Percentiles rank a stretch among this genome's conserved stretches.
Conservation (phyloP, 140 eudicot species). For the Anethum foeniculum region DNA sequence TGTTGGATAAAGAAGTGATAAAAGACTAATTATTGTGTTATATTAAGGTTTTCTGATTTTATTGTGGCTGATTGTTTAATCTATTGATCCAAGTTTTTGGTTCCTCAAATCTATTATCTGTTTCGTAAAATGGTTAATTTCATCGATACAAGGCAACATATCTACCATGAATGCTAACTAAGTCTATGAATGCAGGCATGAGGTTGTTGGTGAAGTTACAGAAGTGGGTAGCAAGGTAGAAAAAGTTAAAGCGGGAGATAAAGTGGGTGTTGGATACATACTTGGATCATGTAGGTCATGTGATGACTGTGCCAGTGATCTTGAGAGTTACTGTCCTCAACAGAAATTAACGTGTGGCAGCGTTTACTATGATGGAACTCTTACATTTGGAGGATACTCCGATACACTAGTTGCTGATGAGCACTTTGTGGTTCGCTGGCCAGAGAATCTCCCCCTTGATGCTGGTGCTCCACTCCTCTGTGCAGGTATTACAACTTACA, state of each 20-base stretch:
- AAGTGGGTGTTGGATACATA: constrained; percentile 50
- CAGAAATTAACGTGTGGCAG: constrained; percentile 23
- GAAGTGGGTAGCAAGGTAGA: constrained; percentile 49
- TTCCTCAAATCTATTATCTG: neutral
- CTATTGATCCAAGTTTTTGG: neutral
- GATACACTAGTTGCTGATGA: constrained; percentile 44
- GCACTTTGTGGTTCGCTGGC: constrained; percentile 50
- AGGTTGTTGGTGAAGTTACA: constrained; percentile 46
- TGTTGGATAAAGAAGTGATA: no score
- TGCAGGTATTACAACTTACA: constrained; percentile 60
- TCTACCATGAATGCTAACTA: neutral
- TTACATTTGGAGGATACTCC: constrained; percentile 45
- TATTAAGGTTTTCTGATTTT: neutral
- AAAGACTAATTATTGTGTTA: neutral
- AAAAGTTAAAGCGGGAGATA: constrained; percentile 55
- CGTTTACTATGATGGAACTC: constrained; percentile 37
- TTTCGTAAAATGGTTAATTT: neutral
- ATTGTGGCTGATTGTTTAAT: neutral
- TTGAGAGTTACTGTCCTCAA: constrained; percentile 39
- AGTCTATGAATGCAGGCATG: constrained; percentile 34
- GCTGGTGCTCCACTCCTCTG: constrained; percentile 60
- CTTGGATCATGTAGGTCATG: constrained; percentile 46
- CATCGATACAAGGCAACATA: neutral
- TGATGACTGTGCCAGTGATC: constrained; percentile 24
- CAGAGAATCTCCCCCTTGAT: constrained; percentile 56